Evolutionary conservation across 768 basidiomycete species (phyloP).

Genomic region (Terana coerulea): DNA sequence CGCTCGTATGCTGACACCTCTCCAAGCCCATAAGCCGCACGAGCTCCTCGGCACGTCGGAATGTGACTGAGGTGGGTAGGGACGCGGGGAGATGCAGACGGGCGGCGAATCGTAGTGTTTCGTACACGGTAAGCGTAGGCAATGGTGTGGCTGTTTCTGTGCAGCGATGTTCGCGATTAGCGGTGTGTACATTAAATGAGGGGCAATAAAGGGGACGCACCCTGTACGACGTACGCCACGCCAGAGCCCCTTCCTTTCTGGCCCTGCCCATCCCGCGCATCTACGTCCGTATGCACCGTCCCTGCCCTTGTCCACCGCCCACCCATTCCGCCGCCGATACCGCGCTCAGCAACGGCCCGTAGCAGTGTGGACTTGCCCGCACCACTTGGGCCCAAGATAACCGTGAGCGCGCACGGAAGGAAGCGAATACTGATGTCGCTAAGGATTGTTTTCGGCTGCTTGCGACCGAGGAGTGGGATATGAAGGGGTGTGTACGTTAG

Average conservation of each 20-base stretch:
- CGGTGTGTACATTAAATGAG: too few species aligned
- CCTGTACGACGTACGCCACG: too few species aligned
- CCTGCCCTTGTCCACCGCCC: too few species aligned
- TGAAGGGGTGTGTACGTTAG: too few species aligned
- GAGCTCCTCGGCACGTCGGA: neutral
- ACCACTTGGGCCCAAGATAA: neutral
- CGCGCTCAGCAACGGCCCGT: neutral
- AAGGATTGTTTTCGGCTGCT: neutral
- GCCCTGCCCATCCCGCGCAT: too few species aligned
- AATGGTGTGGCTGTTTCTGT: too few species aligned
- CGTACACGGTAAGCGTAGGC: neutral
- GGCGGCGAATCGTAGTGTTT: neutral
- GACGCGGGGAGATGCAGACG: neutral
- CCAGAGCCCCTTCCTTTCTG: too few species aligned
- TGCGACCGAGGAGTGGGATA: too few species aligned
- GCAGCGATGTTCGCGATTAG: too few species aligned
- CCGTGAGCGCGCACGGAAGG: neutral
- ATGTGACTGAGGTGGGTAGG: neutral
- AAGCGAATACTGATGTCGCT: neutral
- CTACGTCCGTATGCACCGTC: too few species aligned
- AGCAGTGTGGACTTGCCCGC: neutral
- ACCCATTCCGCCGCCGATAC: too few species aligned
- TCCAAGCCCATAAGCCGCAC: neutral
- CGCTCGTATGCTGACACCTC: neutral
- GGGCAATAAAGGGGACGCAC: too few species aligned